phyloP scores from a whole-genome alignment of 345 rosid species.

The Eutrema japonicum region DNA sequence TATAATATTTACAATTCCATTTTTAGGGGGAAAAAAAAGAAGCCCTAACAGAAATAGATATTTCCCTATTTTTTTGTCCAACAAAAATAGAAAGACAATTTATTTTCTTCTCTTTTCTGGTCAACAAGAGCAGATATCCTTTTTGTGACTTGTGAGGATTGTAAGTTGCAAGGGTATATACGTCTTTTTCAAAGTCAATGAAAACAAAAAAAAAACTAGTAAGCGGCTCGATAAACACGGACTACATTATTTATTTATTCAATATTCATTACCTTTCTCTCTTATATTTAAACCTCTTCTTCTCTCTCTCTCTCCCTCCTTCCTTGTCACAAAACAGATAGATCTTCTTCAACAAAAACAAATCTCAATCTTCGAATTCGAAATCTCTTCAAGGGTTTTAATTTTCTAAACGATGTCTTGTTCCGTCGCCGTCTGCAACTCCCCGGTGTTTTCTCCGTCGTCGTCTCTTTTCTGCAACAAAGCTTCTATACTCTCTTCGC shows the following conservation, averaged over 20 bases:
- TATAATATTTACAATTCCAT: no score
- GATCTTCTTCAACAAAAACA: constrained; percentile 2
- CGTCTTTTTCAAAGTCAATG: constrained; percentile 34
- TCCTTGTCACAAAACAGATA: constrained; percentile 6
- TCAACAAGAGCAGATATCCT: constrained; percentile 15
- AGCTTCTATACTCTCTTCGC: constrained; percentile 43
- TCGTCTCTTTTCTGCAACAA: constrained; percentile 70
- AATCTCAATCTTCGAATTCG: neutral
- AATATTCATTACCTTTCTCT: neutral
- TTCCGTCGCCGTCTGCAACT: constrained; percentile 68
- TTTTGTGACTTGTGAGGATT: neutral
- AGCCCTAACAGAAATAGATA: no score
- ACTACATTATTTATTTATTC: constrained; percentile 33
- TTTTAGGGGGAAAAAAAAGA: no score
- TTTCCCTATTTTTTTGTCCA: no score
- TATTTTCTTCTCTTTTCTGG: neutral
- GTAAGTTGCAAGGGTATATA: neutral
- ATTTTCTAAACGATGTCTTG: constrained; percentile 55
- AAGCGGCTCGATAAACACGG: constrained; percentile 40
- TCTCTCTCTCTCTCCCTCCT: constrained; percentile 3
- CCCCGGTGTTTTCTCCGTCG: constrained; percentile 86
- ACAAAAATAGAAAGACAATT: no score
- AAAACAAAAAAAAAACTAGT: neutral
- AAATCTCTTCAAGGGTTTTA: neutral
- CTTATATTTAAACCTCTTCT: constrained; percentile 29